Conservation (phyloP, 345 rosid species). For the Lepidium didymum region DNA sequence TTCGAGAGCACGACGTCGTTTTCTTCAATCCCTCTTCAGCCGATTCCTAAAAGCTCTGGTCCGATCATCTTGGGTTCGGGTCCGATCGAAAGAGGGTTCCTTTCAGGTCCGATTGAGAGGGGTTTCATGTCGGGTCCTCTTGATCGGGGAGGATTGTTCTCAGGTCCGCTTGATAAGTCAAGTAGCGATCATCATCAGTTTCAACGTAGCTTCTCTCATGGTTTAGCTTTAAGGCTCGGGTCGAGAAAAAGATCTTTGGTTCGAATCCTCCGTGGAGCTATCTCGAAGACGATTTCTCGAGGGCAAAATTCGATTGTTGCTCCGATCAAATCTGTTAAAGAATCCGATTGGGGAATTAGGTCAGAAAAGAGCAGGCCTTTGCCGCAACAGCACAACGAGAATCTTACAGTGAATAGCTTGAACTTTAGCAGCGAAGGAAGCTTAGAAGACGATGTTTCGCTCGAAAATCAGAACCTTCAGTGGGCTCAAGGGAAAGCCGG, state of each 20-base stretch:
- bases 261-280: constrained; percentile 52
- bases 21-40: constrained; percentile 74
- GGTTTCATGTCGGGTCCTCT: constrained; percentile 84
- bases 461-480: constrained; percentile 61
- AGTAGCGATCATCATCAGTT: constrained; percentile 40
- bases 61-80: constrained; percentile 60
- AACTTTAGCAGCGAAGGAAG: constrained; percentile 63
- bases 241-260: constrained; percentile 52
- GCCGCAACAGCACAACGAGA: constrained; percentile 43
- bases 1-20: constrained; percentile 82
- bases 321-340: constrained; percentile 58
- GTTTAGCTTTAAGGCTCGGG: constrained; percentile 41
- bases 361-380: constrained; percentile 30
- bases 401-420: constrained; percentile 46
- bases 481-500: constrained; percentile 99
- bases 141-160: constrained; percentile 47
- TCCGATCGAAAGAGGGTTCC: constrained; percentile 65
- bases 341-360: constrained; percentile 51
- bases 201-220: constrained; percentile 73
- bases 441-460: constrained; percentile 53
- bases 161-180: constrained; percentile 47
- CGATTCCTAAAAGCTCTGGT: constrained; percentile 62
- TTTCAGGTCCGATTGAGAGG: constrained; percentile 82
- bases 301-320: constrained; percentile 71
- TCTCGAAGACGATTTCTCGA: constrained; percentile 49